phyloP scores from a whole-genome alignment of 73 alveolate species.

The Blepharisma japonicum region DNA sequence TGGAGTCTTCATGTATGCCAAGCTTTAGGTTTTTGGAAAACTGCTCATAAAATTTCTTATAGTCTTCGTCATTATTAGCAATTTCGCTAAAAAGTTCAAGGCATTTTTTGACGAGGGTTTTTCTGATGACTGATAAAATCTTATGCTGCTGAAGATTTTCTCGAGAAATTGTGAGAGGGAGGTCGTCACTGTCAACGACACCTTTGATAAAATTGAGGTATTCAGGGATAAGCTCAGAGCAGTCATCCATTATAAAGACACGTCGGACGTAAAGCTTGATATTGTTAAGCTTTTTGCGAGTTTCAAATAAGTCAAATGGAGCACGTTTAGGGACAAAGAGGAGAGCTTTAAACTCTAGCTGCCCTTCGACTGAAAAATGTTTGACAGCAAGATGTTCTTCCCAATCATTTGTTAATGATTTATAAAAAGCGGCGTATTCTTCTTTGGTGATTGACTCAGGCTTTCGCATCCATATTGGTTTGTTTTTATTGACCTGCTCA shows the following conservation, averaged over 20 bases:
- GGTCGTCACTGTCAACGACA: slow-evolving; percentile 99
- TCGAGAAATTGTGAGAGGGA: slow-evolving; percentile 98
- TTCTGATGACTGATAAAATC: slow-evolving; percentile 97
- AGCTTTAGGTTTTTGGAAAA: slow-evolving; percentile 98
- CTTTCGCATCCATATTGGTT: slow-evolving; percentile 99
- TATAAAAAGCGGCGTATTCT: slow-evolving; percentile 98
- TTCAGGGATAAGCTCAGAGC: slow-evolving; percentile 99
- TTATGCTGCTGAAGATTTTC: slow-evolving; percentile 99
- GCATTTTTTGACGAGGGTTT: slow-evolving; percentile 99
- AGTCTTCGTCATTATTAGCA: slow-evolving; percentile 97
- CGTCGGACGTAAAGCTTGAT: slow-evolving; percentile 97
- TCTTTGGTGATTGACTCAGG: slow-evolving; percentile 98
- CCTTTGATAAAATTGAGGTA: slow-evolving; percentile 98
- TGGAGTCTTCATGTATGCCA: slow-evolving; percentile 99
- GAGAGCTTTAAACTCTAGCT: slow-evolving; percentile 98
- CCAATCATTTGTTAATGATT: slow-evolving; percentile 98
- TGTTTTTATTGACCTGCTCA: slow-evolving; percentile 98
- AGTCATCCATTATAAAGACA: slow-evolving; percentile 99
- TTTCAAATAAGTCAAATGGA: slow-evolving; percentile 99
- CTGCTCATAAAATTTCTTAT: slow-evolving; percentile 99
- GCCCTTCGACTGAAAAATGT: slow-evolving; percentile 99
- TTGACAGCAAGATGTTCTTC: slow-evolving; percentile 98
- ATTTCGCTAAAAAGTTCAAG: slow-evolving; percentile 97
- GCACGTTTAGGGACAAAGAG: slow-evolving; percentile 99
- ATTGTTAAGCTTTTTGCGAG: slow-evolving; percentile 98